Evolutionary conservation across 345 rosid species (phyloP).

Genomic region (Diplotaxis tenuifolia): DNA sequence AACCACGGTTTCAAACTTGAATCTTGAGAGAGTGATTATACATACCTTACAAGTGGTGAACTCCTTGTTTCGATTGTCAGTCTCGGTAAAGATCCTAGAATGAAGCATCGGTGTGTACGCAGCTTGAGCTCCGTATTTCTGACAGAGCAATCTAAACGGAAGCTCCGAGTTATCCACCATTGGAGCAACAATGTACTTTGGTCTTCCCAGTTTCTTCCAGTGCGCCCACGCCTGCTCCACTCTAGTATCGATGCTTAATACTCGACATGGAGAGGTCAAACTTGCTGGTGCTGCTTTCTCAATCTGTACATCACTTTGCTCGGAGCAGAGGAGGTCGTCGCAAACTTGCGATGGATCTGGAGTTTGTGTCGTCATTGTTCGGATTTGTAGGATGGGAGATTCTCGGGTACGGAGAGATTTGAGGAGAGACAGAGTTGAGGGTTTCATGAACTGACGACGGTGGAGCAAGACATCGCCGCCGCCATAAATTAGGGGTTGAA

Average conservation of each 20-base stretch:
- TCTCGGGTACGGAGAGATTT: conserved; percentile 18
- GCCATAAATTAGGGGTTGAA: neutral
- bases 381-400: conserved; percentile 40
- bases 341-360: conserved; percentile 21
- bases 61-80: conserved; percentile 66
- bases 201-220: conserved; percentile 75
- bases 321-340: conserved; percentile 46
- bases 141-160: conserved; percentile 90
- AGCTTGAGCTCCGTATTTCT: conserved; percentile 86
- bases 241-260: conserved; percentile 42
- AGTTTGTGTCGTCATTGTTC: conserved; percentile 37
- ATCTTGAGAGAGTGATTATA: neutral
- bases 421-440: conserved; percentile 12
- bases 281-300: conserved; percentile 19
- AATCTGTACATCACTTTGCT: conserved; percentile 12
- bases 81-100: conserved; percentile 78
- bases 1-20: too few species aligned
- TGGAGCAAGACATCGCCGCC: conserved; percentile 52
- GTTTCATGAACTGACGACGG: conserved; percentile 55
- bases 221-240: conserved; percentile 82
- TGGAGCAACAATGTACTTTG: conserved; percentile 83
- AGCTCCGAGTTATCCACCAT: conserved; percentile 99
- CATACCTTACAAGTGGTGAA: conserved; percentile 85
- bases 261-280: conserved; percentile 39
- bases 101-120: conserved; percentile 97